These are phyloP conservation scores for Syzygium aqueum DNA, from an alignment of 345 rosid genomes.

Conservation along the genomic window DNA sequence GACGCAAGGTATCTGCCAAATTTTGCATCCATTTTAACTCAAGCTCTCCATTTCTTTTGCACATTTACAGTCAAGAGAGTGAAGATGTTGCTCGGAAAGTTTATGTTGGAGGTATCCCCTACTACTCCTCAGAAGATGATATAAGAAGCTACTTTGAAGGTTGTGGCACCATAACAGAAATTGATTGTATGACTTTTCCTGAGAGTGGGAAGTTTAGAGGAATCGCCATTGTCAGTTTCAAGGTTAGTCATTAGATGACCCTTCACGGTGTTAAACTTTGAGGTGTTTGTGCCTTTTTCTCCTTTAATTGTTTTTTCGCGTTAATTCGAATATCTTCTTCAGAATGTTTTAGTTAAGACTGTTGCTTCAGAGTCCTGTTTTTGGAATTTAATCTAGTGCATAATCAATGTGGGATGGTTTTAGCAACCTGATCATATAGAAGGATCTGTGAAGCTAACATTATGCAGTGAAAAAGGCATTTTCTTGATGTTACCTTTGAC, in stretches of 20 bases:
- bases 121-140: slow-evolving; percentile 73
- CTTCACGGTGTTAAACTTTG: background rate
- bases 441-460: background rate
- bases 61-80: slow-evolving; percentile 40
- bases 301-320: background rate
- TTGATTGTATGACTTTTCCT: slow-evolving; percentile 82
- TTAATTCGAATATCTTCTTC: background rate
- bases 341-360: background rate
- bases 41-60: background rate
- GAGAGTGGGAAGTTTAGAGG: slow-evolving; percentile 89
- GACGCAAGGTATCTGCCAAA: background rate
- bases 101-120: slow-evolving; percentile 93
- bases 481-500: background rate
- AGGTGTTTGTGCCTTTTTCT: background rate
- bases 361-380: background rate
- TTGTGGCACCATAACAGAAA: slow-evolving; percentile 65
- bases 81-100: slow-evolving; percentile 43
- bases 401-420: background rate
- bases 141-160: slow-evolving; percentile 74
- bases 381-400: background rate
- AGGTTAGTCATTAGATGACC: slow-evolving; percentile 31
- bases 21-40: background rate
- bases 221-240: slow-evolving; percentile 65
- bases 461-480: background rate
- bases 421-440: background rate